Percentiles rank a stretch among this genome's conserved stretches.
These are phyloP conservation scores for Sistotremastrum suecicum DNA, from an alignment of 768 basidiomycete species.

Conservation along the genomic window DNA sequence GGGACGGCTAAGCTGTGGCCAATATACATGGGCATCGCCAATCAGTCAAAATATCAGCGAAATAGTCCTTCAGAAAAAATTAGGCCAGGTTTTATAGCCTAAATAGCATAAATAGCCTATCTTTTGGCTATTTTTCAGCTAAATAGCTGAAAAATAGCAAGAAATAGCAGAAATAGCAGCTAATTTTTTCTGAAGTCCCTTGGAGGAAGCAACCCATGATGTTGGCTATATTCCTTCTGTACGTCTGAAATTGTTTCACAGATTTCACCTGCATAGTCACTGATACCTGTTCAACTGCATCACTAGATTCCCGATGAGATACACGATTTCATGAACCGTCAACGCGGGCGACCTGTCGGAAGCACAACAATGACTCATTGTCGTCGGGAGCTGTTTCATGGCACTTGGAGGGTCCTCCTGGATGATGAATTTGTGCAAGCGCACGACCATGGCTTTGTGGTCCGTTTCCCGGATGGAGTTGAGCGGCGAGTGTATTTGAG, in stretches of 20 bases:
- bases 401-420: conserved; percentile 15
- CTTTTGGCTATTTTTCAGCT: too few relatives aligned
- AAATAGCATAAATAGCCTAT: too few relatives aligned
- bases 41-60: conserved; percentile 26
- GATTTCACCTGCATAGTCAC: neutral
- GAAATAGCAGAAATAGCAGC: too few relatives aligned
- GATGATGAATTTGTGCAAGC: conserved; percentile 21
- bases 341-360: neutral
- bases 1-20: conserved; percentile 20
- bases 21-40: conserved; percentile 24
- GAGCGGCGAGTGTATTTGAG: conserved; percentile 18
- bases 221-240: conserved; percentile 30
- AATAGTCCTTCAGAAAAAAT: conserved; percentile 14
- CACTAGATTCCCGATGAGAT: conserved; percentile 17
- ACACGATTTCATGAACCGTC: conserved; percentile 11
- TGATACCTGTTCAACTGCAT: too few relatives aligned
- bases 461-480: conserved; percentile 18
- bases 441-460: conserved; percentile 19
- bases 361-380: conserved; percentile 16
- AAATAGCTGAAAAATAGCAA: too few relatives aligned
- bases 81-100: too few relatives aligned
- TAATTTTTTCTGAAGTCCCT: too few relatives aligned
- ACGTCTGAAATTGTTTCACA: conserved; percentile 5
- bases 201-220: conserved; percentile 26
- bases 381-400: conserved; percentile 19